These are phyloP conservation scores for Aegilops bicornis DNA, from an alignment of 176 grass and related monocot genomes.

Conservation along the genomic window DNA sequence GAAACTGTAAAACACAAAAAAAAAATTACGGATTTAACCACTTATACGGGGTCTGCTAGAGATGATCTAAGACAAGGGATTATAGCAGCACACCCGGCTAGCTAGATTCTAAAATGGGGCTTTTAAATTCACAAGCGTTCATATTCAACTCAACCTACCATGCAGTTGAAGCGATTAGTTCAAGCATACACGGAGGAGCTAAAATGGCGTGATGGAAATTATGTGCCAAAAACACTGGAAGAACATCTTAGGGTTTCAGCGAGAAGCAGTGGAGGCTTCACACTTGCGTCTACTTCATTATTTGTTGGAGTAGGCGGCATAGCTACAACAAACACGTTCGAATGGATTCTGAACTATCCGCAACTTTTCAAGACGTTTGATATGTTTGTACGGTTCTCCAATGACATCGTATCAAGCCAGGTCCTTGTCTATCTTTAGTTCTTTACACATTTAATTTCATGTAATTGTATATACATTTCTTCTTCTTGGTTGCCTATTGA, in stretches of 20 bases:
- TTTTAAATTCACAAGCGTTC: not conserved
- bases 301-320: constrained; percentile 30
- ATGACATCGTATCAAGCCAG: constrained; percentile 44
- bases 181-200: constrained; percentile 22
- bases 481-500: not conserved
- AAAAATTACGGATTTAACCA: too few relatives aligned
- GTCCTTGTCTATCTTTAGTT: not conserved
- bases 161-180: constrained; percentile 36
- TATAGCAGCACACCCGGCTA: not conserved
- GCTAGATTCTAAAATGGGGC: not conserved
- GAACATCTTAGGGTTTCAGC: constrained; percentile 39
- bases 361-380: constrained; percentile 18
- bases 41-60: too few relatives aligned
- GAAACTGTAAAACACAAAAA: too few relatives aligned
- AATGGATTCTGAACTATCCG: constrained; percentile 41
- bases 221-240: constrained; percentile 30
- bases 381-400: constrained; percentile 35
- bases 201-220: constrained; percentile 41
- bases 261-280: constrained; percentile 9
- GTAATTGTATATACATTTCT: not conserved
- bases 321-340: not conserved
- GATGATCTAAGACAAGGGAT: not conserved
- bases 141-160: not conserved
- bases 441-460: not conserved
- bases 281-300: constrained; percentile 16